Evolutionary conservation across 2,329 filamentous ascomycete genomes (phyloP), one percentile per base, ranked within the genome.

Genomic region (Biscogniauxia mediterranea): DNA sequence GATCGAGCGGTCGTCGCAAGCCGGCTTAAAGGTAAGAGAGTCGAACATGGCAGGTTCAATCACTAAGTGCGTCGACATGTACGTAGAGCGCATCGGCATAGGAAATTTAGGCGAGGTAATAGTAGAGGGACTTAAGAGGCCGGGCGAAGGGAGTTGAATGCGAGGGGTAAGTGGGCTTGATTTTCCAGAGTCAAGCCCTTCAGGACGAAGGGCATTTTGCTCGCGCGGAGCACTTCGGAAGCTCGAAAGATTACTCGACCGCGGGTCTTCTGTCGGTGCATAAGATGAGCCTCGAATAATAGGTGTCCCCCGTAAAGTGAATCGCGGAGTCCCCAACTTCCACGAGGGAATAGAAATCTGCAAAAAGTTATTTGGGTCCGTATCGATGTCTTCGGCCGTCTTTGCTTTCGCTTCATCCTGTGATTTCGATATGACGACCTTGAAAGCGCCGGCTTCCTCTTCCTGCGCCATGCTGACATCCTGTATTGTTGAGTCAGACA

Each of bases 11-110:
- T 96, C 88, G 73, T 98, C 91, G 68, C 86, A 89, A n/a, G 78
- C 77, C 54, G 94, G 92, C 66, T 92, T 89, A 66, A 89, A 87
- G 5, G 91, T 91, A 60, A 98, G 82, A 4, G 82, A 80, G 73
- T 97, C 92, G 73, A 93, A 98, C 76, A 97, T 91, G 64, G 86
- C 83, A 0, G 93, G 90, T 68, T 88, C 85, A 58, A 91, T 87
- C 49, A 81, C 76, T 54, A 80, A 64, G 60, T 79, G 79, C 13
- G 78, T 79, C 3, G 83, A 81, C 64, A 80, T 74, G 67, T 82
- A 85, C 9, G 79, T 81, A 46, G 80, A 76, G 51, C 75, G 80
- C 38, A 77, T 71, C 5, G 71, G 67, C 46, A 78, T 75, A 69
- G 81, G 69, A 68, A 78, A 70, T 64, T 78, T 68, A 64, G 79